Evolutionary conservation across 1,284 basidiomycete genomes (phyloP).

Genomic region (Microbotryum violaceum): DNA sequence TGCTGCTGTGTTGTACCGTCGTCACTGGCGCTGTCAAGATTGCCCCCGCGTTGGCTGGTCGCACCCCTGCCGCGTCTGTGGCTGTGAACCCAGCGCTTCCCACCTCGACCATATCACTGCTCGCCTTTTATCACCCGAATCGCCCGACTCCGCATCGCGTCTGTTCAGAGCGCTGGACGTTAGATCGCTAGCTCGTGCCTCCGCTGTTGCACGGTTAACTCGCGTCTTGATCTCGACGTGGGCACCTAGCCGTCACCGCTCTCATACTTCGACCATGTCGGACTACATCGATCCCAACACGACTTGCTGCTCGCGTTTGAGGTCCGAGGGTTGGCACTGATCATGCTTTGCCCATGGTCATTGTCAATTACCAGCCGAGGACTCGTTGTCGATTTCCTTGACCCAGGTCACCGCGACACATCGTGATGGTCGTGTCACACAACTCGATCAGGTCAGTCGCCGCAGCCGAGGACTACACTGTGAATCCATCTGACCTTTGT

Average conservation of each 20-base stretch:
- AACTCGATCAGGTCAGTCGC: constrained; percentile 69
- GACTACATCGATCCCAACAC: no score
- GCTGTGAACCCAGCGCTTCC: no score
- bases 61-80: no score
- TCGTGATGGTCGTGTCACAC: constrained; percentile 96
- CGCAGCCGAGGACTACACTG: background rate
- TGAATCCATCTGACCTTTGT: background rate
- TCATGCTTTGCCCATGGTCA: background rate
- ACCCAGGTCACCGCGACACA: constrained; percentile 97
- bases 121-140: no score
- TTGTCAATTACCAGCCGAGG: constrained; percentile 63
- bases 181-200: no score
- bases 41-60: background rate
- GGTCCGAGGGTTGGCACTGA: background rate
- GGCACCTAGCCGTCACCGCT: background rate
- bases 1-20: background rate
- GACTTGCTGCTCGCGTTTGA: no score
- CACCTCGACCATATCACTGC: no score
- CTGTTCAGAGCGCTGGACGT: no score
- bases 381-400: constrained; percentile 93
- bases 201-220: no score
- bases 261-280: no score
- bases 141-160: no score
- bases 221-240: background rate
- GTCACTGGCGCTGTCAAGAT: background rate